These are phyloP conservation scores for Dactylellina sp. DNA, from an alignment of 2,329 filamentous ascomycete genomes.

Conservation along the genomic window DNA sequence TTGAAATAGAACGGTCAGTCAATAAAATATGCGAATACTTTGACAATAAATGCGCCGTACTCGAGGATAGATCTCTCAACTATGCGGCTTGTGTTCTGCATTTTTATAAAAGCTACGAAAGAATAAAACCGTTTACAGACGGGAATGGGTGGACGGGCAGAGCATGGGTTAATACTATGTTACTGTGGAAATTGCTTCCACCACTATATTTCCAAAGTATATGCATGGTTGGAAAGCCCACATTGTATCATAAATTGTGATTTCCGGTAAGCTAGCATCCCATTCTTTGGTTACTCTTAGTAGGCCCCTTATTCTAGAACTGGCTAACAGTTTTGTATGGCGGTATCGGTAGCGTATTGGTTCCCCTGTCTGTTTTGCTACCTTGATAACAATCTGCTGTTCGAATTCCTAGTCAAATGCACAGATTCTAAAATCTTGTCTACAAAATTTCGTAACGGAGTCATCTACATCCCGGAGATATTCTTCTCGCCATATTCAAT, in stretches of 20 bases:
- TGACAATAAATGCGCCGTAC: conserved; percentile 1
- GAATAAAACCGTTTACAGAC: conserved; percentile 20
- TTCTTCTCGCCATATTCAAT: too few relatives aligned
- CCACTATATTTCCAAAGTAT: conserved; percentile 10
- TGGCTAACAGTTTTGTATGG: too few relatives aligned
- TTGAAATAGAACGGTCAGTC: conserved; percentile 3
- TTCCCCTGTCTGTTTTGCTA: too few relatives aligned
- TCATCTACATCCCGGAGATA: too few relatives aligned
- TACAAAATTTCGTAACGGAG: too few relatives aligned
- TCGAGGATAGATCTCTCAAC: conserved; percentile 4
- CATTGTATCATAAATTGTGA: conserved; percentile 4
- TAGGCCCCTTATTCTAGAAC: too few relatives aligned
- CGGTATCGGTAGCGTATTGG: too few relatives aligned
- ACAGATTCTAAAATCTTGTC: too few relatives aligned
- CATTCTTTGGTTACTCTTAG: too few relatives aligned
- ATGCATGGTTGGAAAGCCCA: conserved; percentile 11
- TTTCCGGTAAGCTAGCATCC: too few relatives aligned
- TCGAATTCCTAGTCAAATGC: too few relatives aligned
- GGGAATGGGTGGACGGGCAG: conserved; percentile 9
- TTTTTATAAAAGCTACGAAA: conserved; percentile 15
- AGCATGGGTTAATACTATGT: conserved; percentile 20
- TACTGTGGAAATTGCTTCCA: conserved; percentile 20
- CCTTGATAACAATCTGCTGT: too few relatives aligned
- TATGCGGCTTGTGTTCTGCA: conserved; percentile 19
- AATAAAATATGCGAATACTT: conserved; percentile 22